These are phyloP conservation scores for Ceratocystis diversiconidia DNA, from an alignment of 2,329 filamentous ascomycete genomes.

Conservation along the genomic window DNA sequence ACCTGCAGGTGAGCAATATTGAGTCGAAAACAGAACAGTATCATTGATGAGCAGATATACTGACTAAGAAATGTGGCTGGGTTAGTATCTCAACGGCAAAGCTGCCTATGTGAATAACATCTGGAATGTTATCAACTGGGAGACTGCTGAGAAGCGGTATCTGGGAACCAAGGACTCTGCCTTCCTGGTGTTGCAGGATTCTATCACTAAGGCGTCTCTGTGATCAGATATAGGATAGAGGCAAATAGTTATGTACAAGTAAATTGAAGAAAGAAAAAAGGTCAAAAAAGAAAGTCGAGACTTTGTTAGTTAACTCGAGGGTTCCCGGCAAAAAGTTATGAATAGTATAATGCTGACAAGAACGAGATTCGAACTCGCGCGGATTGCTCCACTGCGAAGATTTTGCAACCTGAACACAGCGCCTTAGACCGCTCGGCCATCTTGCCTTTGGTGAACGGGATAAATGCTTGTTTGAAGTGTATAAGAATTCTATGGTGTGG, in stretches of 20 bases:
- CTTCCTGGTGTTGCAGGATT: slow-evolving; percentile 32
- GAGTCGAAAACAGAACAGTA: neutral
- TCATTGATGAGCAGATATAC: neutral
- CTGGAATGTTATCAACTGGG: slow-evolving; percentile 70
- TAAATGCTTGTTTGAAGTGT: neutral
- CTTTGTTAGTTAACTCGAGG: neutral
- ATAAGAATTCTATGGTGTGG: too few species aligned
- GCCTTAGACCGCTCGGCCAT: slow-evolving; percentile 17
- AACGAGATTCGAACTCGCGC: slow-evolving; percentile 14
- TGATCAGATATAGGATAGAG: too few species aligned
- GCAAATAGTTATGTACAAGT: neutral
- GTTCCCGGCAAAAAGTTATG: neutral
- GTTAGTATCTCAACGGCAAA: slow-evolving; percentile 61
- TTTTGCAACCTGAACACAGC: slow-evolving; percentile 16
- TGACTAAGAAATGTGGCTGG: slow-evolving; percentile 22
- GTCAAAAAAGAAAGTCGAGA: neutral
- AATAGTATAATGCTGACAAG: neutral
- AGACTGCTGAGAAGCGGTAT: slow-evolving; percentile 51
- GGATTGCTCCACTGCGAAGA: slow-evolving; percentile 14
- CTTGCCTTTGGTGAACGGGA: slow-evolving; percentile 7
- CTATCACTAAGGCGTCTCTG: slow-evolving; percentile 24
- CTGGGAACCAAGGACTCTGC: slow-evolving; percentile 33
- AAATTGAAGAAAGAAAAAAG: neutral
- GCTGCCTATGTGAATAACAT: slow-evolving; percentile 61
- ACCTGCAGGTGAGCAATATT: slow-evolving; percentile 49